phyloP scores from a whole-genome alignment of 2,329 filamentous ascomycete genomes.

The Ophiostoma piceae region DNA sequence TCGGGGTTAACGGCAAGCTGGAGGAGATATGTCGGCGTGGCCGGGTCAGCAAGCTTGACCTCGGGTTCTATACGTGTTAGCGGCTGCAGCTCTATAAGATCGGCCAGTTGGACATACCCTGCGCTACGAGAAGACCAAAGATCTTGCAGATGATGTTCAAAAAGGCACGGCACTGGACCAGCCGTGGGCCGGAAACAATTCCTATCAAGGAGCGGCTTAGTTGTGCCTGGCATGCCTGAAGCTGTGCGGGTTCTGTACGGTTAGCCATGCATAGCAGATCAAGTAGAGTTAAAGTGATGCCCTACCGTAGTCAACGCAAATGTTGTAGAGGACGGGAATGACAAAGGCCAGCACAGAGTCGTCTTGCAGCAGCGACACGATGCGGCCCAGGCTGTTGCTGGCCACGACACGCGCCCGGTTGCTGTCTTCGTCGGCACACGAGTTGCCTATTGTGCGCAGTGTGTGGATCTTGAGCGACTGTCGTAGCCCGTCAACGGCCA shows the following conservation, averaged over 20 bases:
- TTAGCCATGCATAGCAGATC: constrained; percentile 37
- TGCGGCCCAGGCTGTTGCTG: constrained; percentile 42
- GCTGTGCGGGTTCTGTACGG: constrained; percentile 44
- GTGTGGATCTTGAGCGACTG: constrained; percentile 48
- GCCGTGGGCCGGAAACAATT: constrained; percentile 44
- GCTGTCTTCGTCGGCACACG: constrained; percentile 58
- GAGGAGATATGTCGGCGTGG: constrained; percentile 48
- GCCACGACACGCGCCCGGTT: constrained; percentile 54
- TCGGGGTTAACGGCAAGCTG: constrained; percentile 42
- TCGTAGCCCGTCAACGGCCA: constrained; percentile 35
- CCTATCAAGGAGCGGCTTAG: constrained; percentile 47
- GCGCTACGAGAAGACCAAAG: constrained; percentile 48
- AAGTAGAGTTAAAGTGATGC: not conserved
- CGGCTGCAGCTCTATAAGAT: not conserved
- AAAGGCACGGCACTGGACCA: constrained; percentile 40
- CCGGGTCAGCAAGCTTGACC: constrained; percentile 39
- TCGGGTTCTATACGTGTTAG: constrained; percentile 39
- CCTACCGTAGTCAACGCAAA: constrained; percentile 54
- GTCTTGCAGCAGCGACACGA: constrained; percentile 46
- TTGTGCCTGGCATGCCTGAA: constrained; percentile 47
- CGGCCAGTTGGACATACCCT: constrained; percentile 35
- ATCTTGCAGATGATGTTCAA: constrained; percentile 54
- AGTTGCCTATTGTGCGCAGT: constrained; percentile 56
- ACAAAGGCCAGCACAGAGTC: constrained; percentile 47
- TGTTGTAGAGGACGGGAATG: constrained; percentile 58